Conservation (phyloP, 2,329 filamentous ascomycete species). For the Cytospora paraplurivora region DNA sequence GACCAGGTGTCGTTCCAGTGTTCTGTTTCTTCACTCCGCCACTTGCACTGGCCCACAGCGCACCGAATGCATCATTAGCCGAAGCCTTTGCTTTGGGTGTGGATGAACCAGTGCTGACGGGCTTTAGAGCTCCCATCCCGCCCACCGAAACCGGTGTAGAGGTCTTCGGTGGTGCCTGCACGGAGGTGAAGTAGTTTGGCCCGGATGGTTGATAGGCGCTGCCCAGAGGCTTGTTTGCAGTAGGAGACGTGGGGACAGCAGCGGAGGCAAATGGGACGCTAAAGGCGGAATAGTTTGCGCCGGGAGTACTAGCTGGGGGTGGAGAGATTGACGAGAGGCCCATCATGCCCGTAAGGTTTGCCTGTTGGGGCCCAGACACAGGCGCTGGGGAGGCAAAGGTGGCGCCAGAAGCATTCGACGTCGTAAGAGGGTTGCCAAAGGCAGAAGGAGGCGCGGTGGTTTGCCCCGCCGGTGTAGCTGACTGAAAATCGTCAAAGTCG, state of each 20-base stretch:
- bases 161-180: conserved; percentile 48
- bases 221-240: conserved; percentile 51
- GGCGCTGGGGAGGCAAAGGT: conserved; percentile 84
- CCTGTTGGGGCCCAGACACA: conserved; percentile 78
- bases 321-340: conserved; percentile 81
- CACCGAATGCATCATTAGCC: conserved; percentile 85
- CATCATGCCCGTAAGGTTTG: conserved; percentile 78
- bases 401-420: conserved; percentile 57
- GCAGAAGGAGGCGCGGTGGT: conserved; percentile 46
- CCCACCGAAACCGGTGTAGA: conserved; percentile 32
- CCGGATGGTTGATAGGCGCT: conserved; percentile 72
- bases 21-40: conserved; percentile 73
- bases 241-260: conserved; percentile 41
- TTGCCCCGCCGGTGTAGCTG: conserved; percentile 65
- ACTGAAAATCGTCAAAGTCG: conserved; percentile 98
- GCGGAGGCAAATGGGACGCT: conserved; percentile 47
- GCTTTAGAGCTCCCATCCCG: conserved; percentile 35
- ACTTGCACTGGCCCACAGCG: conserved; percentile 77
- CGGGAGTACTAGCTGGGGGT: conserved; percentile 59
- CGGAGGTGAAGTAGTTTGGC: conserved; percentile 95
- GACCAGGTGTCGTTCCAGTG: conserved; percentile 60
- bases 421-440: conserved; percentile 49
- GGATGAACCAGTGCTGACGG: conserved; percentile 30
- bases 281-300: conserved; percentile 67
- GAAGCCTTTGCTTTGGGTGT: conserved; percentile 45